phyloP scores from a whole-genome alignment of 1,139 yeast genomes.

The Blastobotrys buckinghamii region DNA sequence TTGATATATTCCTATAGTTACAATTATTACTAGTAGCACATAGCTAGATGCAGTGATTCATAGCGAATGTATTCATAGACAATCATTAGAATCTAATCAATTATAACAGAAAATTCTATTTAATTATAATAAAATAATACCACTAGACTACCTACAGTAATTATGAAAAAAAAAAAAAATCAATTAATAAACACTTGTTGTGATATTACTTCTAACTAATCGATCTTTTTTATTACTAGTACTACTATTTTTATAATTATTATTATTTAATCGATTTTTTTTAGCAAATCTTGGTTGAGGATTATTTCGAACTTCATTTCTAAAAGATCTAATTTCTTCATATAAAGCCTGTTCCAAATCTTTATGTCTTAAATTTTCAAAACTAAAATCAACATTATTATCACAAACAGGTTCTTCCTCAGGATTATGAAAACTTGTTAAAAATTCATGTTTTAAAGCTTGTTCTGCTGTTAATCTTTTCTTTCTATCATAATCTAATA shows the following conservation, averaged over 20 bases:
- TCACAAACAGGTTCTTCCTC: conserved; percentile 76
- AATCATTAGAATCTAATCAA: too few species aligned
- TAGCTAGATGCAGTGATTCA: too few species aligned
- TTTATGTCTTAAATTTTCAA: conserved; percentile 41
- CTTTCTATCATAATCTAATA: conserved; percentile 75
- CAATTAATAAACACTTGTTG: too few species aligned
- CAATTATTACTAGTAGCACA: too few species aligned
- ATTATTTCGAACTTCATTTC: conserved; percentile 59
- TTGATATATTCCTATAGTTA: too few species aligned
- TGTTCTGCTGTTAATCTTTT: conserved; percentile 74
- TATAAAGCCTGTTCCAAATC: conserved; percentile 25
- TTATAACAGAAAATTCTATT: too few species aligned
- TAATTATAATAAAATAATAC: too few species aligned
- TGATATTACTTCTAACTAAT: not conserved
- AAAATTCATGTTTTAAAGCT: conserved; percentile 75
- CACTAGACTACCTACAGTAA: too few species aligned
- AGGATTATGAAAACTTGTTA: conserved; percentile 80
- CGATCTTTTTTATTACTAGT: too few species aligned
- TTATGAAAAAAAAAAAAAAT: too few species aligned
- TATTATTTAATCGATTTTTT: not conserved
- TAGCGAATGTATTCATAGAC: too few species aligned
- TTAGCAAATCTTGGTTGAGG: not conserved
- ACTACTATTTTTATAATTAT: too few species aligned
- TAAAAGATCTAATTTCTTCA: conserved; percentile 63
- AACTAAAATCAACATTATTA: conserved; percentile 66